Conservation (phyloP, 2,329 filamentous ascomycete species). For the Diaporthe sp. region DNA sequence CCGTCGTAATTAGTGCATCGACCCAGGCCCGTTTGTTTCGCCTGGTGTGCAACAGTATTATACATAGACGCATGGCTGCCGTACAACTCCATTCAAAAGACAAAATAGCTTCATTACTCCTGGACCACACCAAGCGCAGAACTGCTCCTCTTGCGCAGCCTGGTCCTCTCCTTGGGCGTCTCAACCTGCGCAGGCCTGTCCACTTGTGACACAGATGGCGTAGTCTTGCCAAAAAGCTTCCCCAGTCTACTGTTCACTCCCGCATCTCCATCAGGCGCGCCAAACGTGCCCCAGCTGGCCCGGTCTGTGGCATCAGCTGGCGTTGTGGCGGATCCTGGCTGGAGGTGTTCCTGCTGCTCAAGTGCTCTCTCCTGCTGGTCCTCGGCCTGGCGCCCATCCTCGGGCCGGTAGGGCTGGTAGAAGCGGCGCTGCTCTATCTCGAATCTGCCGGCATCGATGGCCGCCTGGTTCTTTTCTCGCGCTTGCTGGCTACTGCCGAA, state of each 20-base stretch:
- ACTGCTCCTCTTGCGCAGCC: slow-evolving; percentile 26
- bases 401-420: slow-evolving; percentile 17
- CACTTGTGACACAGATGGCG: neutral
- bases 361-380: slow-evolving; percentile 80
- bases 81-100: neutral
- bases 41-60: neutral
- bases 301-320: neutral
- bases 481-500: slow-evolving; percentile 18
- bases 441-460: slow-evolving; percentile 19
- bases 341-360: slow-evolving; percentile 93
- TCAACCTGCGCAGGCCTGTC: slow-evolving; percentile 11
- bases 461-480: slow-evolving; percentile 25
- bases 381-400: slow-evolving; percentile 12
- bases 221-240: neutral
- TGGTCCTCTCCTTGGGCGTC: slow-evolving; percentile 18
- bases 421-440: slow-evolving; percentile 28
- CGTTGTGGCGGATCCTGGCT: neutral
- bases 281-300: slow-evolving; percentile 6
- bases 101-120: neutral
- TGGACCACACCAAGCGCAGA: slow-evolving; percentile 26
- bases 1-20: neutral
- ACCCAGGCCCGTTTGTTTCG: neutral
- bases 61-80: neutral
- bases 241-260: neutral
- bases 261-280: neutral